Evolutionary conservation across 2,329 filamentous ascomycete genomes (phyloP).

Genomic region (Monosporascus ibericus): DNA sequence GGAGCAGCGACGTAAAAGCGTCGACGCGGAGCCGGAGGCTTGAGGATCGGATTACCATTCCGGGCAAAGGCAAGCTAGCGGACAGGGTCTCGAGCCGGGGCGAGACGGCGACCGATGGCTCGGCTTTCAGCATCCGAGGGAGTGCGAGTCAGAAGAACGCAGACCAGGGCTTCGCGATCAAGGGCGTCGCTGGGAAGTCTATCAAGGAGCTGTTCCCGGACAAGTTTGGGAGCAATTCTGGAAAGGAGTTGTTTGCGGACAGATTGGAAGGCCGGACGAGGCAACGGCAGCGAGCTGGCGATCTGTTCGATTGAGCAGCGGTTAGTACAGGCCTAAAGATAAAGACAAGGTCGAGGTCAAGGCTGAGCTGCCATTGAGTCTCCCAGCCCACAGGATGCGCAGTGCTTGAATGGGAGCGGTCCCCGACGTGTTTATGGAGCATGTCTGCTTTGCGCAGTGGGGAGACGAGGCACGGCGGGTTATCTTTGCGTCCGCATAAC

Average conservation of each 20-base stretch:
- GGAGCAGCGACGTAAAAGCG: slow-evolving; percentile 23
- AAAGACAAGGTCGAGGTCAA: too few relatives aligned
- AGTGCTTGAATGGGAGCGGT: too few relatives aligned
- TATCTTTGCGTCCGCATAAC: too few relatives aligned
- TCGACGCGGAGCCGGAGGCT: slow-evolving; percentile 13
- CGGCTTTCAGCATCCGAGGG: slow-evolving; percentile 55
- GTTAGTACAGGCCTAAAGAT: too few relatives aligned
- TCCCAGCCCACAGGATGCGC: too few relatives aligned
- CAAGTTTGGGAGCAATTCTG: slow-evolving; percentile 53
- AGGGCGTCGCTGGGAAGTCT: slow-evolving; percentile 49
- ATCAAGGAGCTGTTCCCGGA: slow-evolving; percentile 65
- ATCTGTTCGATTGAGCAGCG: slow-evolving; percentile 58
- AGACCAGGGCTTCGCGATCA: slow-evolving; percentile 56
- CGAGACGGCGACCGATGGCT: slow-evolving; percentile 12
- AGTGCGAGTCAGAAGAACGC: slow-evolving; percentile 40
- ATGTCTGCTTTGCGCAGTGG: too few relatives aligned
- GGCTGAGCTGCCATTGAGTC: too few relatives aligned
- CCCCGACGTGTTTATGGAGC: too few relatives aligned
- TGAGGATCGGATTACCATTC: slow-evolving; percentile 23
- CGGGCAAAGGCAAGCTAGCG: slow-evolving; percentile 24
- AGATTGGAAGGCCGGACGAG: slow-evolving; percentile 51
- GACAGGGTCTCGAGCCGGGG: slow-evolving; percentile 28
- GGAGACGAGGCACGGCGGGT: too few relatives aligned
- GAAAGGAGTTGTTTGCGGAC: slow-evolving; percentile 64
- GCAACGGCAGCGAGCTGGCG: slow-evolving; percentile 62